Conservation (phyloP, 2,329 filamentous ascomycete genomes). For the Cryphonectria japonica region DNA sequence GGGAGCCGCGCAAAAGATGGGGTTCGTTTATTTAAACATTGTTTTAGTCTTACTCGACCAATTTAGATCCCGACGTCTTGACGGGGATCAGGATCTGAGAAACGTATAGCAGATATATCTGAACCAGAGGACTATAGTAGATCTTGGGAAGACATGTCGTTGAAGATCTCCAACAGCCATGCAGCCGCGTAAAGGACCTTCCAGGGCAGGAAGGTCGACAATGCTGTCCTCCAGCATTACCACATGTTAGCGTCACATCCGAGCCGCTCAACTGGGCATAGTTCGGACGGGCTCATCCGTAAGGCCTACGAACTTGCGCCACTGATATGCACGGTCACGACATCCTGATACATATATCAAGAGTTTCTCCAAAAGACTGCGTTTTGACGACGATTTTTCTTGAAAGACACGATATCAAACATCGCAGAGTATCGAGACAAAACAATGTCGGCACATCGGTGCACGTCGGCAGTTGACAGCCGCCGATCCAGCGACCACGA, state of each 20-base stretch:
- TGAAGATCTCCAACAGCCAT: conserved; percentile 17
- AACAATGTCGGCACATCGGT: conserved; percentile 19
- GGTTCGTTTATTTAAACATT: not conserved
- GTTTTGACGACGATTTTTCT: not conserved
- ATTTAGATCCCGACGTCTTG: not conserved
- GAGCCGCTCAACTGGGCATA: conserved; percentile 16
- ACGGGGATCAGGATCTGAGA: not conserved
- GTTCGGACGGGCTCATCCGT: conserved; percentile 11
- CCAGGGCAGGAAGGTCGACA: conserved; percentile 24
- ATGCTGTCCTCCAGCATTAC: not conserved
- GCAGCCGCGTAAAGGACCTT: conserved; percentile 18
- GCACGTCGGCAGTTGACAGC: conserved; percentile 15
- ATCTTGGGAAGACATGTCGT: not conserved
- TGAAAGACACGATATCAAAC: not conserved
- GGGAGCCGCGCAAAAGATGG: not conserved
- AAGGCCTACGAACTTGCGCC: conserved; percentile 16
- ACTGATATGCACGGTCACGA: conserved; percentile 19
- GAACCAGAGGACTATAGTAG: not conserved
- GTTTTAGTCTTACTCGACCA: not conserved
- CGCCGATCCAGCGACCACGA: conserved; percentile 15
- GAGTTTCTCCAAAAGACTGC: not conserved
- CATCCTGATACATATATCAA: not conserved
- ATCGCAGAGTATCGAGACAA: not conserved
- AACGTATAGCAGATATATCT: not conserved
- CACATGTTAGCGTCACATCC: conserved; percentile 21